Conservation (phyloP, 2,329 filamentous ascomycete genomes). For the Fusarium burgessii region DNA sequence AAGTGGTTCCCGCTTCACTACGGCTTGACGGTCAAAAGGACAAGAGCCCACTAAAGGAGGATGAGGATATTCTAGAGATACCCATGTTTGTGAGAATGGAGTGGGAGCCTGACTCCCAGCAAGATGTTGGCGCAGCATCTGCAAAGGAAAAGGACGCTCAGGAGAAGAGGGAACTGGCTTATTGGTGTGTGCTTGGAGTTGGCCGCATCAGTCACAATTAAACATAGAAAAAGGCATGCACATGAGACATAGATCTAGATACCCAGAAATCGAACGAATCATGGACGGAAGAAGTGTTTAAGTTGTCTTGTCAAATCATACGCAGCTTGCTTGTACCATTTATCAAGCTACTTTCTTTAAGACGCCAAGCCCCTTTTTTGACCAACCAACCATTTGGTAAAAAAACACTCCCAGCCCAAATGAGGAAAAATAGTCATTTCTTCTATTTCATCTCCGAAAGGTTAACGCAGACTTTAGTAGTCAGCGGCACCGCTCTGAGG, state of each 20-base stretch:
- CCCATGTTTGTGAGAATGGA: conserved; percentile 93
- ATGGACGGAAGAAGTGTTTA: conserved; percentile 48
- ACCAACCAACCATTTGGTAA: conserved; percentile 53
- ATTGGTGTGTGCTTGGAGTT: conserved; percentile 93
- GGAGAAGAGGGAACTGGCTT: conserved; percentile 89
- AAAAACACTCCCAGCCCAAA: conserved; percentile 52
- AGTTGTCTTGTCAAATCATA: conserved; percentile 54
- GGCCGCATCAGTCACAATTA: conserved; percentile 76
- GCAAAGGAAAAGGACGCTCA: conserved; percentile 70
- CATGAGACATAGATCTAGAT: conserved; percentile 53
- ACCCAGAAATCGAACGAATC: conserved; percentile 52
- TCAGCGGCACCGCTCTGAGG: conserved; percentile 83
- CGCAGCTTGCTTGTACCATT: conserved; percentile 60
- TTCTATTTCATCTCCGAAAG: conserved; percentile 33
- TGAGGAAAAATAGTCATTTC: conserved; percentile 20
- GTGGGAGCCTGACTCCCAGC: conserved; percentile 80
- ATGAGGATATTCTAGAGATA: conserved; percentile 82
- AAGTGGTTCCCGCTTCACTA: conserved; percentile 79
- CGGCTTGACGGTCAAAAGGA: conserved; percentile 55
- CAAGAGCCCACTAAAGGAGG: conserved; percentile 63
- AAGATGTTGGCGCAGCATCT: conserved; percentile 69
- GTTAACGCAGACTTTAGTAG: conserved; percentile 72
- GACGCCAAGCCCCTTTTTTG: conserved; percentile 63
- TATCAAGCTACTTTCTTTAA: conserved; percentile 63
- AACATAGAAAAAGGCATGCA: conserved; percentile 30